Percentiles rank a stretch among this genome's conserved stretches.
These are phyloP conservation scores for Colletotrichum agaves DNA, from an alignment of 2,329 filamentous ascomycete genomes.

Conservation along the genomic window DNA sequence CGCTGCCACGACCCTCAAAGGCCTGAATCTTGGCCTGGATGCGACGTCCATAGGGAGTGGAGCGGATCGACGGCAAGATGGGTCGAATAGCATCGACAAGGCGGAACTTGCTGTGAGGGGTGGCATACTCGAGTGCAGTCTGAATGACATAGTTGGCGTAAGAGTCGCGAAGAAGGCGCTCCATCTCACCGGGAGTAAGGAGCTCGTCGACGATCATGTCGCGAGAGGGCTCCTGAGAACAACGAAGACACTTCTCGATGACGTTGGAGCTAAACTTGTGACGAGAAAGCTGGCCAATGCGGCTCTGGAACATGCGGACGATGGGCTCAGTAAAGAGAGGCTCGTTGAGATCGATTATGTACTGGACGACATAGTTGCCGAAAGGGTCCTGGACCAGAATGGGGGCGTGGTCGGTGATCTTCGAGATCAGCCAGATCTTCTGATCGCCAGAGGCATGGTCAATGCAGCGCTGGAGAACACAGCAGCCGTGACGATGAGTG, in stretches of 20 bases:
- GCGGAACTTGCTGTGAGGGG: conserved; percentile 75
- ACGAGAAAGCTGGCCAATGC: conserved; percentile 79
- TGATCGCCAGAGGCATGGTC: conserved; percentile 93
- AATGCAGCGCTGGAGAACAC: conserved; percentile 97
- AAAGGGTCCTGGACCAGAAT: conserved; percentile 95
- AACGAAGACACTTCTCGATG: conserved; percentile 95
- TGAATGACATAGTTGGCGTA: conserved; percentile 99
- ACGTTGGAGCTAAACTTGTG: conserved; percentile 99
- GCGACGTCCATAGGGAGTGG: conserved; percentile 93
- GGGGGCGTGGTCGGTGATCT: conserved; percentile 90
- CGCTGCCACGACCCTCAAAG: conserved; percentile 61
- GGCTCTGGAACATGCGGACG: conserved; percentile 80
- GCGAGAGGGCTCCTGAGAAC: conserved; percentile 78
- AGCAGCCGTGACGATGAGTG: conserved; percentile 97
- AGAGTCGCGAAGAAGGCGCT: conserved; percentile 88
- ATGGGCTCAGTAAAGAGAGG: conserved; percentile 88
- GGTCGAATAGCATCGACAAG: conserved; percentile 89
- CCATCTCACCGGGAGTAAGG: conserved; percentile 77
- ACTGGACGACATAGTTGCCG: conserved; percentile 98
- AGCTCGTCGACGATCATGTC: conserved; percentile 89
- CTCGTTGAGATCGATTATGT: conserved; percentile 95
- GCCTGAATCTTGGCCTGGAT: conserved; percentile 88
- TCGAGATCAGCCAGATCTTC: conserved; percentile 84
- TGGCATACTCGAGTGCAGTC: conserved; percentile 89
- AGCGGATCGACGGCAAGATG: conserved; percentile 83